Percentiles rank a stretch among this genome's conserved stretches.
Evolutionary conservation across 192 early-diverging fungal species (phyloP).

Genomic region (Coemansia sp.): DNA sequence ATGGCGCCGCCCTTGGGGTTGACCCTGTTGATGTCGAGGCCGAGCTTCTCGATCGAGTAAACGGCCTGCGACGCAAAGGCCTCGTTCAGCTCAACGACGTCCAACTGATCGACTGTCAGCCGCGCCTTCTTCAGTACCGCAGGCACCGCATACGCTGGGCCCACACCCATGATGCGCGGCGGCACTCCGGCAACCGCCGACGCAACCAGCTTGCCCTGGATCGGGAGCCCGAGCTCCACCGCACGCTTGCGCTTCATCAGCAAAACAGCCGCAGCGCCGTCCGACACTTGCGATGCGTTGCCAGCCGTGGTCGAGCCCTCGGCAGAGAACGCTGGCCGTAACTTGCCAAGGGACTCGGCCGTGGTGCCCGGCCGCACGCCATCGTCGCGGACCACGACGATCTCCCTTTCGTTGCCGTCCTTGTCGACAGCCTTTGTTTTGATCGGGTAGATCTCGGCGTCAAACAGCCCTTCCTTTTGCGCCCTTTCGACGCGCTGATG

Average conservation of each 20-base stretch:
- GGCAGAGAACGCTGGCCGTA: conserved; percentile 84
- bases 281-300: conserved; percentile 96
- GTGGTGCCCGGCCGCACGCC: conserved; percentile 83
- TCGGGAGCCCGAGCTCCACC: conserved; percentile 78
- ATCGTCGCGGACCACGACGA: conserved; percentile 83
- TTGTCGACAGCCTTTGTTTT: conserved; percentile 70
- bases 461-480: conserved; percentile 87
- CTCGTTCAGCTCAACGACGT: conserved; percentile 93
- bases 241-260: conserved; percentile 93
- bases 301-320: conserved; percentile 90
- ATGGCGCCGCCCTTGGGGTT: conserved; percentile 99
- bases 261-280: conserved; percentile 94
- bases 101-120: conserved; percentile 73
- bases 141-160: conserved; percentile 94
- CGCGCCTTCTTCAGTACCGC: conserved; percentile 78
- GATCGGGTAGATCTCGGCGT: conserved; percentile 88
- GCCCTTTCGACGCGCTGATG: conserved; percentile 82
- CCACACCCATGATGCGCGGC: conserved; percentile 94
- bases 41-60: conserved; percentile 85
- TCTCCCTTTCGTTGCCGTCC: conserved; percentile 72
- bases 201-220: conserved; percentile 83
- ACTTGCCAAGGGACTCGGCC: conserved; percentile 74
- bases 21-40: conserved; percentile 85
- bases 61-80: conserved; percentile 98
- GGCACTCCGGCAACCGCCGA: conserved; percentile 89